Percentiles rank a stretch among this genome's conserved stretches.
Evolutionary conservation across 139 green algal species (phyloP).

Genomic region (Trebouxia sp.): DNA sequence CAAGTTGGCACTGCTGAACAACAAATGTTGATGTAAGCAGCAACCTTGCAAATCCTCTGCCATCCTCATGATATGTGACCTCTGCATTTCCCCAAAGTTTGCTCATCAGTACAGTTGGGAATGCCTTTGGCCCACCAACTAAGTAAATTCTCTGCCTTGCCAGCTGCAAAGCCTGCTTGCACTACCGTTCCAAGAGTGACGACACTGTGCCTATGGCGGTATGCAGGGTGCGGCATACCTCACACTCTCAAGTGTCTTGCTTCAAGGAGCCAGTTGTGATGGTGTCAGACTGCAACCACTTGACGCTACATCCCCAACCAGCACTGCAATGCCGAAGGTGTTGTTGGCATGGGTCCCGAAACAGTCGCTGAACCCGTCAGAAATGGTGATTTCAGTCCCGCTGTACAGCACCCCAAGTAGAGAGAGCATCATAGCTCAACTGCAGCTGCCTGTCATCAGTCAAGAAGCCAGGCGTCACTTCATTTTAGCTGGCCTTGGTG

Average conservation of each 20-base stretch:
- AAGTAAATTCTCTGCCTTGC: background rate
- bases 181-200: too few species aligned
- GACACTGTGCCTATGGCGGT: background rate
- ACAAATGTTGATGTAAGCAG: too few species aligned
- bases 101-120: background rate
- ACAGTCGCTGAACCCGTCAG: background rate
- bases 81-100: background rate
- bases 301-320: conserved; percentile 37
- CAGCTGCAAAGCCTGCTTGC: background rate
- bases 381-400: background rate
- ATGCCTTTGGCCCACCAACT: background rate
- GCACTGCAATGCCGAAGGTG: conserved; percentile 39
- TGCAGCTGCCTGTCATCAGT: conserved; percentile 56
- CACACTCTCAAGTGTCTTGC: conserved; percentile 45
- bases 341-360: conserved; percentile 57
- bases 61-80: background rate
- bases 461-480: conserved; percentile 41
- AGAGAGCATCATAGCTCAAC: background rate
- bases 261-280: conserved; percentile 51
- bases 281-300: conserved; percentile 42
- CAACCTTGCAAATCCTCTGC: too few species aligned
- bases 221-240: conserved; percentile 23
- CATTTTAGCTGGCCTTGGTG: conserved; percentile 46
- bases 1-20: too few species aligned
- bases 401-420: conserved; percentile 24